Conservation (phyloP, 257 asterid species). For the Solanum peruvianum region DNA sequence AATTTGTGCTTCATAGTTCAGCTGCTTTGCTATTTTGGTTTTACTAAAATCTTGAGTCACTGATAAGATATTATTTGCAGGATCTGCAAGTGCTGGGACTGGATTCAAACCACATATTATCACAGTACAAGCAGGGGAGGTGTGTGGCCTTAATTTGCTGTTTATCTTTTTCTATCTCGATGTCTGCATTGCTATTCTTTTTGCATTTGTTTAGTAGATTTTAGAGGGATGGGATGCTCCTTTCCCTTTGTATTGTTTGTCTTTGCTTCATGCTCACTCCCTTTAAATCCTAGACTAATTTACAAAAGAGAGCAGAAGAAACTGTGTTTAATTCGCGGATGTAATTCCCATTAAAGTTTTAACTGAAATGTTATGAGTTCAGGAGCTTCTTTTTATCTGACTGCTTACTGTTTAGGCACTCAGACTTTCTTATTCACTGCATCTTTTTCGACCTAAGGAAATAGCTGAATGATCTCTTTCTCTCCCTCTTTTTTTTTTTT, state of each 20-base stretch:
- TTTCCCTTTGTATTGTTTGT: background rate
- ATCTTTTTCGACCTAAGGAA: background rate
- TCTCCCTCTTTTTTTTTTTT: background rate
- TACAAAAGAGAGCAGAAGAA: background rate
- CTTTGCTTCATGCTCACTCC: background rate
- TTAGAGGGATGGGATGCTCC: background rate
- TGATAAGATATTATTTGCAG: background rate
- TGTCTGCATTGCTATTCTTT: background rate
- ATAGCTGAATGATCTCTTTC: background rate
- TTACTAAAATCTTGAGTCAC: background rate
- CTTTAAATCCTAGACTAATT: background rate
- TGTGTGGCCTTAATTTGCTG: background rate
- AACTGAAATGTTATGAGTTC: background rate
- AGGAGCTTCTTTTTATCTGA: background rate
- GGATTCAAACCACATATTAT: constrained; percentile 8
- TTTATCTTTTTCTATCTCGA: background rate
- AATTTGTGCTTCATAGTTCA: background rate
- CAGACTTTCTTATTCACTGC: background rate
- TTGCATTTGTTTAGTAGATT: background rate
- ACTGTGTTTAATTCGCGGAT: background rate
- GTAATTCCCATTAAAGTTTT: background rate
- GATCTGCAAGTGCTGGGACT: constrained; percentile 5
- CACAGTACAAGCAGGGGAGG: constrained; percentile 12
- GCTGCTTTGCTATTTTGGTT: background rate
- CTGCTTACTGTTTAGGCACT: background rate